Base-by-base conservation (phyloP, 1,284 basidiomycete genomes). In the Fomes fomentarius region DNA sequence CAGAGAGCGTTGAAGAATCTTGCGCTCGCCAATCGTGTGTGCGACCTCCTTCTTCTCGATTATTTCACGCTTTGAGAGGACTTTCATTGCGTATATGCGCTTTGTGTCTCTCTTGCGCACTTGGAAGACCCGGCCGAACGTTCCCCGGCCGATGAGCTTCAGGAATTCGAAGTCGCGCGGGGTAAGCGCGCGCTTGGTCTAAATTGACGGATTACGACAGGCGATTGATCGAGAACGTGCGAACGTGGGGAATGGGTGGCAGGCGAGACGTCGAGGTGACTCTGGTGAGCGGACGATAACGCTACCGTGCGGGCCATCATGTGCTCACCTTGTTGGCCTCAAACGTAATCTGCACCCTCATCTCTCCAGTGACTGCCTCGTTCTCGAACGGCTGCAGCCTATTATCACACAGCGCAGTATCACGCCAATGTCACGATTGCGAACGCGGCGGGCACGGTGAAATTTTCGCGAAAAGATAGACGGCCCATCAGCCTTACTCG, bases 61-160 rank as follows among this genome's bases (percentile, higher is more conserved):
- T 66, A 99, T 99, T 73, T 99, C 97, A 76, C 94, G 95, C 79
- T 99, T 99, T 34, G 93, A 96, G 31, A 99, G 83, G 45, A 99
- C 93, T 72, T 99, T 99, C 96, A 99, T 99, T 50, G 97, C 97
- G 76, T 98, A 99, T 76, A 99, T 99, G 47, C 97, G 92, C 72
- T 94, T 92, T 40, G 97, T 99, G 76, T 99, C 96, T 71, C 83
- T 88, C 76, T 99, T 99, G 57, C 96, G 91, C 35, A 99, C 96
- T 74, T 99, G 97, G 81, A 98, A 99, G 21, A 99, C 96, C 47
- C 93, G 91, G n/a, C 97, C 97, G 71, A 99, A 99, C 0, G 97
- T 99, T 5, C 97, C 97, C 48, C 94, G 89, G 43, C 97, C 97
- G 74, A 99, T 99, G 62, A 99, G 89, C 74, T 98, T 98, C 69